phyloP scores from a whole-genome alignment of 108 stramenopile species.

The Asterionellopsis glacialis region DNA sequence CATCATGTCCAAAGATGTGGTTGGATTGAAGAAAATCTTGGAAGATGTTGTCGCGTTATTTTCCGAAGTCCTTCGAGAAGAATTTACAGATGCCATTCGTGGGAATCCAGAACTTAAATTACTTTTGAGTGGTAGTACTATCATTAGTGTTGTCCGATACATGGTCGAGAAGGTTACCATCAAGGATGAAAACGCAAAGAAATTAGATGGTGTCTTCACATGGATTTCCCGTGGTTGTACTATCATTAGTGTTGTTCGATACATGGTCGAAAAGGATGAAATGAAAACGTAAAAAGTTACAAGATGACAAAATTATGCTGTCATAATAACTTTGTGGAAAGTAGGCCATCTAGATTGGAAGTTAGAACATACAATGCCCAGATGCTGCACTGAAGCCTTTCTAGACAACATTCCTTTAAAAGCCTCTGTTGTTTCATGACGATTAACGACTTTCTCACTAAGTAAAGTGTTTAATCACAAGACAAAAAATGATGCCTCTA shows the following conservation, averaged over 20 bases:
- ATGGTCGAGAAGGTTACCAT: constrained; percentile 26
- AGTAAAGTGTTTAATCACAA: no score
- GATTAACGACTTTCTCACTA: no score
- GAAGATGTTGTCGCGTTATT: constrained; percentile 18
- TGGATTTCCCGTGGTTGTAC: constrained; percentile 7
- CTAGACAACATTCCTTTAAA: no score
- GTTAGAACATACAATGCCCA: no score
- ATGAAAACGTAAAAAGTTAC: constrained; percentile 23
- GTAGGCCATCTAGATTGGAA: no score
- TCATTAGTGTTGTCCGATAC: constrained; percentile 27
- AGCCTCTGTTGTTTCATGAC: no score
- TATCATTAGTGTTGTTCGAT: constrained; percentile 24
- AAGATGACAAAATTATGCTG: no score
- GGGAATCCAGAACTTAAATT: constrained; percentile 25
- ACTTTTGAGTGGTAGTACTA: constrained; percentile 15
- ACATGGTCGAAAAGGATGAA: constrained; percentile 29
- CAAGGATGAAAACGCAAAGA: constrained; percentile 21
- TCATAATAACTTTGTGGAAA: no score
- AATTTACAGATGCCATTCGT: constrained; percentile 23
- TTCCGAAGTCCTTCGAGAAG: constrained; percentile 26
- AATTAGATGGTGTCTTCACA: constrained; percentile 18
- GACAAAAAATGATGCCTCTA: no score
- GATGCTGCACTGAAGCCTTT: no score
- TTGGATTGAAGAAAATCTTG: constrained; percentile 18
- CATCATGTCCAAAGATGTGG: constrained; percentile 21